A percentile compares a stretch with the other conserved stretches of the same genome.
phyloP scores from a whole-genome alignment of 2,329 filamentous ascomycete species.

The Falciphora oryzae region DNA sequence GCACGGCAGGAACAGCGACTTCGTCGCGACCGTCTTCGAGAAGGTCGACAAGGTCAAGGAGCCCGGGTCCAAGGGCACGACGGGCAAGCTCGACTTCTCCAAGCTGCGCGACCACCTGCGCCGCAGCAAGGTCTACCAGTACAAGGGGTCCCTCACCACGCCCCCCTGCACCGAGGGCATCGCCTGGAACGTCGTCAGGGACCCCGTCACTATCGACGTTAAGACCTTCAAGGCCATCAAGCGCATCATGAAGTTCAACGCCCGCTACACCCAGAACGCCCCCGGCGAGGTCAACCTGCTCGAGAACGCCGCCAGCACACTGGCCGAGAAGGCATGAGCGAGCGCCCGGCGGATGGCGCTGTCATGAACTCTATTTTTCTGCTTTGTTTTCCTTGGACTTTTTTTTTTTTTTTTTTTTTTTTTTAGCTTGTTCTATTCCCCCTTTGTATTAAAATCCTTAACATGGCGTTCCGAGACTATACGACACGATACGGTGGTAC shows the following conservation, averaged over 20 bases:
- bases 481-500: neutral
- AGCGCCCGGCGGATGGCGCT: no score
- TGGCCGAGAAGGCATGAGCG: neutral
- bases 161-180: conserved; percentile 56
- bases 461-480: neutral
- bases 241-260: conserved; percentile 49
- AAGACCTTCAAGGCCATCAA: conserved; percentile 46
- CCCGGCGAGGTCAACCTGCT: conserved; percentile 40
- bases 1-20: conserved; percentile 17
- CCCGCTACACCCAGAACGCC: conserved; percentile 46
- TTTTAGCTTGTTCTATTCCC: neutral
- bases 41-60: conserved; percentile 31
- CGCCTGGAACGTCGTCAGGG: conserved; percentile 43
- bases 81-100: conserved; percentile 35
- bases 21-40: conserved; percentile 32
- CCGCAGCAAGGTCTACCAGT: conserved; percentile 22
- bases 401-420: neutral
- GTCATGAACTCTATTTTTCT: neutral
- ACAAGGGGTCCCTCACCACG: conserved; percentile 55
- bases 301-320: conserved; percentile 10
- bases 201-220: conserved; percentile 41
- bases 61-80: conserved; percentile 32
- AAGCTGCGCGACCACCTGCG: conserved; percentile 17
- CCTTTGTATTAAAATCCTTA: neutral
- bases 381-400: neutral